Conservation (phyloP, 306 rosid genomes). For the Inga oerstediana region DNA sequence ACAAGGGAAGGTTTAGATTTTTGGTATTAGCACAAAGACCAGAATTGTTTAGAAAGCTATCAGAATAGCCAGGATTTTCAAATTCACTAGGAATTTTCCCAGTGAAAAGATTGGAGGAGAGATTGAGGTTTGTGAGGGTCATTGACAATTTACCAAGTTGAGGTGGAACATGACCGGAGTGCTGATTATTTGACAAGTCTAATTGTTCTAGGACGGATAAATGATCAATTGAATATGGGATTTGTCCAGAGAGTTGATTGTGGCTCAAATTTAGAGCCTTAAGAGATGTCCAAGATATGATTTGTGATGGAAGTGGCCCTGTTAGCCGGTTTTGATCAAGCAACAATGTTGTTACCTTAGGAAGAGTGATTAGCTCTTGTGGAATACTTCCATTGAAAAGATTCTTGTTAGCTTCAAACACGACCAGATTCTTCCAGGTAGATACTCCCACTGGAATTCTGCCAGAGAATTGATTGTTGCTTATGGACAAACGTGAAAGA, state of each 20-base stretch:
- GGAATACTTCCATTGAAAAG: slow-evolving; percentile 51
- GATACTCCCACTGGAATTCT: slow-evolving; percentile 42
- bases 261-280: slow-evolving; percentile 35
- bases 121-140: slow-evolving; percentile 37
- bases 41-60: slow-evolving; percentile 71
- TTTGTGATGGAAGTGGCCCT: slow-evolving; percentile 38
- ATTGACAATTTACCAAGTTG: slow-evolving; percentile 14
- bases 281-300: slow-evolving; percentile 42
- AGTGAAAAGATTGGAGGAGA: slow-evolving; percentile 49
- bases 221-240: slow-evolving; percentile 35
- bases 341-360: slow-evolving; percentile 17
- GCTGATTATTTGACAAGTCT: slow-evolving; percentile 52
- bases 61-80: slow-evolving; percentile 39
- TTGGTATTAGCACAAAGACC: slow-evolving; percentile 55
- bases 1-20: slow-evolving; percentile 37
- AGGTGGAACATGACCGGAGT: slow-evolving; percentile 64
- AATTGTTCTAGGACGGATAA: slow-evolving; percentile 36
- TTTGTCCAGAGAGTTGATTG: slow-evolving; percentile 48
- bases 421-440: slow-evolving; percentile 39
- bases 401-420: slow-evolving; percentile 48
- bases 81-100: slow-evolving; percentile 60
- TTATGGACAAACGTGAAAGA: slow-evolving; percentile 38
- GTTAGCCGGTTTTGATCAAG: slow-evolving; percentile 46
- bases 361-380: slow-evolving; percentile 44
- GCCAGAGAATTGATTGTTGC: slow-evolving; percentile 48